Percentiles rank a stretch among this genome's conserved stretches.
phyloP scores from a whole-genome alignment of 2,329 filamentous ascomycete genomes.

The Aspergillus hiratsukae region DNA sequence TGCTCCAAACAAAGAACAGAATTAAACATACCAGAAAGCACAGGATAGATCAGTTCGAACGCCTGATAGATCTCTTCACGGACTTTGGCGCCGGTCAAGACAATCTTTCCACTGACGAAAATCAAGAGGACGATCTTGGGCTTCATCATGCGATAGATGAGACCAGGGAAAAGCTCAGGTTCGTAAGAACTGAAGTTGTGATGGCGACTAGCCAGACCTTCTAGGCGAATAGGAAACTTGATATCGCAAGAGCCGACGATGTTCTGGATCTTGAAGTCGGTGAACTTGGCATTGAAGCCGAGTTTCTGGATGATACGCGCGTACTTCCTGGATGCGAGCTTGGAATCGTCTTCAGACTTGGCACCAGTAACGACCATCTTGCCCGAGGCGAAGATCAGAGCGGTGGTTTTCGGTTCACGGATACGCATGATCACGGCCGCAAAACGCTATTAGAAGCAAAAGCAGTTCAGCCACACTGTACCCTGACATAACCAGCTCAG shows the following conservation, averaged over 20 bases:
- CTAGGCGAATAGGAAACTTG: slow-evolving; percentile 97
- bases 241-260: slow-evolving; percentile 98
- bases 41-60: slow-evolving; percentile 95
- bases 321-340: slow-evolving; percentile 94
- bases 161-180: slow-evolving; percentile 95
- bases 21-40: slow-evolving; percentile 68
- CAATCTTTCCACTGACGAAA: slow-evolving; percentile 97
- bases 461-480: slow-evolving; percentile 43
- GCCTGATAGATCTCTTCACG: slow-evolving; percentile 97
- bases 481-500: slow-evolving; percentile 31
- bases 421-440: slow-evolving; percentile 99
- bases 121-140: slow-evolving; percentile 97
- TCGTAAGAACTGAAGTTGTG: slow-evolving; percentile 99
- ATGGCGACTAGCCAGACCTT: slow-evolving; percentile 92
- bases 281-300: slow-evolving; percentile 98
- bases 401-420: slow-evolving; percentile 96
- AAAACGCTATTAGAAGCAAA: slow-evolving; percentile 68
- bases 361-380: slow-evolving; percentile 99
- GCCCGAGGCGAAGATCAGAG: slow-evolving; percentile 93
- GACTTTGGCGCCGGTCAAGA: slow-evolving; percentile 94
- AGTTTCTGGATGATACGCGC: slow-evolving; percentile 99
- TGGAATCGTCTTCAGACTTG: slow-evolving; percentile 96
- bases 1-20: neutral
- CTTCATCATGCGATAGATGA: slow-evolving; percentile 99
- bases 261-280: slow-evolving; percentile 99